Evolutionary conservation across 2,329 filamentous ascomycete genomes (phyloP).

Genomic region (Penicillium aurantiogriseum): DNA sequence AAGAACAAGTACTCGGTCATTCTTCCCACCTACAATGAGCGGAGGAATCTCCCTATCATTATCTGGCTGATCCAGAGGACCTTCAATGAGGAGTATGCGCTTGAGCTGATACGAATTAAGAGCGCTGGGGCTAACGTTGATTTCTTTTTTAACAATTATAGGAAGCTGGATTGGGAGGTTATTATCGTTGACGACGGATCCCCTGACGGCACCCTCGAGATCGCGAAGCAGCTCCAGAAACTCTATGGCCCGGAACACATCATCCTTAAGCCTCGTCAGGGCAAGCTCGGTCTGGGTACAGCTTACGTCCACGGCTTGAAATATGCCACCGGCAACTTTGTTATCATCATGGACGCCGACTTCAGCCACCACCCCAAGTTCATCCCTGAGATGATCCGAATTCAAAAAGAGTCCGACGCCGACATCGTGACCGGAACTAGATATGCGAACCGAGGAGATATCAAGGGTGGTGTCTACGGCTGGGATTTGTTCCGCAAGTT

Average conservation of each 20-base stretch:
- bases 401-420: constrained; percentile 74
- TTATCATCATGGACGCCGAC: constrained; percentile 99
- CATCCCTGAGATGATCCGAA: constrained; percentile 87
- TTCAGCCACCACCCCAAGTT: constrained; percentile 99
- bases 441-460: constrained; percentile 70
- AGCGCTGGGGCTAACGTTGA: neutral
- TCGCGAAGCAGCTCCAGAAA: constrained; percentile 86
- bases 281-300: constrained; percentile 95
- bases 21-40: constrained; percentile 97
- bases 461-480: constrained; percentile 77
- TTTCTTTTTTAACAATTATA: constrained; percentile 38
- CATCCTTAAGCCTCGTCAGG: constrained; percentile 79
- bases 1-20: constrained; percentile 91
- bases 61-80: constrained; percentile 90
- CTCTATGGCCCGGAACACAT: constrained; percentile 75
- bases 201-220: constrained; percentile 87
- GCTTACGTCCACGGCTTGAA: constrained; percentile 94
- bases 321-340: constrained; percentile 86
- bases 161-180: constrained; percentile 93
- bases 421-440: constrained; percentile 97
- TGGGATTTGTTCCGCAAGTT: constrained; percentile 91
- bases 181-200: constrained; percentile 98
- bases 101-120: neutral
- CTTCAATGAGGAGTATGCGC: constrained; percentile 76
- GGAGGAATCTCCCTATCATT: constrained; percentile 93